Conservation (phyloP, 306 rosid genomes). For the Cicer judaicum region DNA sequence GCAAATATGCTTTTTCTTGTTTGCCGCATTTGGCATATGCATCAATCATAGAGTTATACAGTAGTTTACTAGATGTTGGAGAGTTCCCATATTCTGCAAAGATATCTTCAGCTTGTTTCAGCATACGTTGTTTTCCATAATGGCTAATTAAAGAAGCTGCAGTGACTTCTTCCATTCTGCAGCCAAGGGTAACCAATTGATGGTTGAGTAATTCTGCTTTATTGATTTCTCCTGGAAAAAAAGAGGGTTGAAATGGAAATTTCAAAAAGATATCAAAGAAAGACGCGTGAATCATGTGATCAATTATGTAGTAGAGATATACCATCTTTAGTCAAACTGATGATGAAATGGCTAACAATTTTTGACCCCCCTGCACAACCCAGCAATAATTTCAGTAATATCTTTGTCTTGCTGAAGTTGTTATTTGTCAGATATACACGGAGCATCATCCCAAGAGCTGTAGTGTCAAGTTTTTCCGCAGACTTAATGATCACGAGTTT, state of each 20-base stretch:
- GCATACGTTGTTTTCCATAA: conserved; percentile 69
- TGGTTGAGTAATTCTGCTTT: conserved; percentile 67
- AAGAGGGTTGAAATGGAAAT: conserved; percentile 32
- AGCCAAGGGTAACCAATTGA: conserved; percentile 56
- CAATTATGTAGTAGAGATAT: conserved; percentile 39
- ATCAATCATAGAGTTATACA: conserved; percentile 78
- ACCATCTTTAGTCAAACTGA: conserved; percentile 70
- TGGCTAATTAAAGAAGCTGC: conserved; percentile 69
- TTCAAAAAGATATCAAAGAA: conserved; percentile 25
- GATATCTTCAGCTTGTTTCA: conserved; percentile 72
- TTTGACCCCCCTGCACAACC: conserved; percentile 58
- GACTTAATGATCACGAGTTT: conserved; percentile 49
- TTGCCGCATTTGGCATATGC: conserved; percentile 80
- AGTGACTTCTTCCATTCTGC: conserved; percentile 61
- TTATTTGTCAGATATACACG: conserved; percentile 63
- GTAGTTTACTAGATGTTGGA: conserved; percentile 44
- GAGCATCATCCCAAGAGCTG: conserved; percentile 76
- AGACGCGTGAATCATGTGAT: not conserved
- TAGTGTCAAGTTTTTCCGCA: conserved; percentile 58
- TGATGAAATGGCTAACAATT: conserved; percentile 55
- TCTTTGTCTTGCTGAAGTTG: conserved; percentile 49
- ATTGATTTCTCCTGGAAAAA: conserved; percentile 70
- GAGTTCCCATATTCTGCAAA: conserved; percentile 67
- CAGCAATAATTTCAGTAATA: conserved; percentile 59
- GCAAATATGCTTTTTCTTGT: conserved; percentile 70